Base-by-base conservation (phyloP, 2,329 filamentous ascomycete genomes). In the Chaetomium olivaceum region DNA sequence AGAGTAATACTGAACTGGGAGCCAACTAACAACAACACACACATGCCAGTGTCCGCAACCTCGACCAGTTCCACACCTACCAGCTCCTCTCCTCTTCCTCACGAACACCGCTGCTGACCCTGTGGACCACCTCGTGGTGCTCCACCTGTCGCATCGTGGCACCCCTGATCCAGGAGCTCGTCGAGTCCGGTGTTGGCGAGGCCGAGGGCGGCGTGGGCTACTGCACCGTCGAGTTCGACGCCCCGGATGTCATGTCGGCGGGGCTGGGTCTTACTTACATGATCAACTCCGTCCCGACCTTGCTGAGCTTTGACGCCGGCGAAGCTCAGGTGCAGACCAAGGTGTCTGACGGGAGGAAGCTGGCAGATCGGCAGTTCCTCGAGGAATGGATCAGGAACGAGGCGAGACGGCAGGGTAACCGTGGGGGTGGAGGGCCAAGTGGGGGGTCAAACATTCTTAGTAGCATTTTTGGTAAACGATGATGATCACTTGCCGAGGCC, bases 91-190 rank as follows among this genome's bases (percentile, higher is more conserved):
- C 83, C 2, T 80, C 82, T 2, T 83, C 84, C 6, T 78, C 84
- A 6, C 79, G 82, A 52, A 81, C 76, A 2, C 85, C 86, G 2
- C 81, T 88, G n/a, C 72, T 88, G 63, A 87, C 85, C 1, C 77
- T 88, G 50, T 89, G 85, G 86, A 86, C 85, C 0, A 80, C 85
- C 0, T 83, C 83, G 8, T 87, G 81, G 77, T 88, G 86, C 73
- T 75, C 80, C 4, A 83, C 84, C 19, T 88, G 86, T 74, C 79
- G 78, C 55, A 73, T 75, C 36, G 79, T 87, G 27, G 76, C 77
- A 4, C 85, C 85, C 4, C 74, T 86, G 12, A 60, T 88, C 6
- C 73, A 73, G 14, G 76, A 79, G 12, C 78, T 87, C 36, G 74
- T 88, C 55, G 78, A 80, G 70, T 77, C 78, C 3, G 82, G 83